Conservation (phyloP, 148 eudicot genomes). For the Limonium bicolor region DNA sequence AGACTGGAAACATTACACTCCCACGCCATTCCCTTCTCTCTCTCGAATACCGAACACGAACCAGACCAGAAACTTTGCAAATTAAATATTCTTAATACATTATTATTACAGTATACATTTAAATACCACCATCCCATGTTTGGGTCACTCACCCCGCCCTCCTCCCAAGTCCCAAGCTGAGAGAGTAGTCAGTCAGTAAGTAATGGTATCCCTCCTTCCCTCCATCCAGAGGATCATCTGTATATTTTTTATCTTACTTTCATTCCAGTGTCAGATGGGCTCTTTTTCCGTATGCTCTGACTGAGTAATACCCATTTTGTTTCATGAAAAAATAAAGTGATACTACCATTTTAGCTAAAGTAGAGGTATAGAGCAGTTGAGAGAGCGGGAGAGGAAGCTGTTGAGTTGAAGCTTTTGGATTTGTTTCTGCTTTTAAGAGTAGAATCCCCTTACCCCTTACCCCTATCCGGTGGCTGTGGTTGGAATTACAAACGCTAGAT, state of each 20-base stretch:
- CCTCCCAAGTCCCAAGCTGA: too few species aligned
- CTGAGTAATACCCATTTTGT: background rate
- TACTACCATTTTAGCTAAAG: too few species aligned
- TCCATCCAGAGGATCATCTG: background rate
- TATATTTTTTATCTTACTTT: background rate
- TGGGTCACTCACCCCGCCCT: constrained; percentile 37
- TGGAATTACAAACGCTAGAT: too few species aligned
- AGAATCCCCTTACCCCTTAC: too few species aligned
- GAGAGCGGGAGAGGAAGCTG: too few species aligned
- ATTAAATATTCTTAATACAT: constrained; percentile 10
- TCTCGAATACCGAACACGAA: too few species aligned
- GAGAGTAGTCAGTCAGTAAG: too few species aligned
- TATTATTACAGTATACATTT: constrained; percentile 25
- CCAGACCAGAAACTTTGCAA: constrained; percentile 2
- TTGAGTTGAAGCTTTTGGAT: too few species aligned
- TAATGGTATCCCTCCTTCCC: background rate
- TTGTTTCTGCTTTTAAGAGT: too few species aligned
- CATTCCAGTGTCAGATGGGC: background rate
- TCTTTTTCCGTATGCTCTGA: constrained; percentile 3
- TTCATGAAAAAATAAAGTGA: too few species aligned
- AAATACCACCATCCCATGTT: constrained; percentile 18
- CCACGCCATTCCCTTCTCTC: constrained; percentile 20
- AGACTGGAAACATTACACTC: constrained; percentile 55
- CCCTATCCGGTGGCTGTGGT: too few species aligned
- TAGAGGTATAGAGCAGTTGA: too few species aligned